phyloP scores from a whole-genome alignment of 495 filamentous ascomycete species.

The Xylaria scruposa region DNA sequence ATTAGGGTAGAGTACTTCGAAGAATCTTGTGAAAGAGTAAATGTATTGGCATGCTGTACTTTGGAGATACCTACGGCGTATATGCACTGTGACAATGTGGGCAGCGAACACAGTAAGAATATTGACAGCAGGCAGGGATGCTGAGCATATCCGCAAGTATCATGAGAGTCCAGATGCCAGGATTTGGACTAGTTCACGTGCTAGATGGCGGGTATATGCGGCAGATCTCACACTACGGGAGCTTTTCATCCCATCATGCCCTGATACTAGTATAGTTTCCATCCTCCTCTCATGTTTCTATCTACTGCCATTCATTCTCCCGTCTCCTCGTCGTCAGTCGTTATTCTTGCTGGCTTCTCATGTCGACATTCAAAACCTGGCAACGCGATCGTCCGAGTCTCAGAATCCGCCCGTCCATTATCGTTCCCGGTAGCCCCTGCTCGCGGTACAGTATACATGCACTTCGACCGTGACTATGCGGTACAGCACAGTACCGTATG shows the following conservation, averaged over 20 bases:
- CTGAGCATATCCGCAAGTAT: neutral
- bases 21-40: neutral
- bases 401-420: conserved; percentile 8
- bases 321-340: neutral
- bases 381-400: conserved; percentile 12
- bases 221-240: conserved; percentile 22
- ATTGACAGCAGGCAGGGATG: neutral
- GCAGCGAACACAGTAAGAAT: conserved; percentile 15
- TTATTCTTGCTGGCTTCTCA: neutral
- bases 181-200: conserved; percentile 16
- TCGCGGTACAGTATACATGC: conserved; percentile 1
- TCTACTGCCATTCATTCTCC: neutral
- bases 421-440: conserved; percentile 17
- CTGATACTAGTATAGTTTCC: neutral
- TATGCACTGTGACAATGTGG: conserved; percentile 10
- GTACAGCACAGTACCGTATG: conserved; percentile 5
- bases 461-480: neutral
- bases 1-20: neutral
- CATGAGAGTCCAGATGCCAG: neutral
- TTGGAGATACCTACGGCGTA: neutral
- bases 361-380: conserved; percentile 5
- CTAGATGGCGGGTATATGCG: conserved; percentile 17
- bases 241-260: conserved; percentile 23
- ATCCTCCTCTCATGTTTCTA: neutral
- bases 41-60: neutral